Evolutionary conservation across 2,329 filamentous ascomycete genomes (phyloP).

Genomic region (Beauveria sp.): DNA sequence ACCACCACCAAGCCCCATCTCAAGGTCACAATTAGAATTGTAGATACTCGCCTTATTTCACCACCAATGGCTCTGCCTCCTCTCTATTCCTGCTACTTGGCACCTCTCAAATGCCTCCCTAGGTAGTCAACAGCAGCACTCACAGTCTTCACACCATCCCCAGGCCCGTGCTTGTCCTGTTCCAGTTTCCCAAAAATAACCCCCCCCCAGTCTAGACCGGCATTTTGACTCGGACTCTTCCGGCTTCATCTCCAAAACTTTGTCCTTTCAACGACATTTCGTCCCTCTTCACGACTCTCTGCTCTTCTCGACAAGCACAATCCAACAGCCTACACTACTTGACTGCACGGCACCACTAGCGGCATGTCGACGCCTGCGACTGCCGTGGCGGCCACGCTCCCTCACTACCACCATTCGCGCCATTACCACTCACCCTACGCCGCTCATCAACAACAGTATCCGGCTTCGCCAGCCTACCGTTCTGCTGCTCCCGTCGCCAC

Average conservation of each 20-base stretch:
- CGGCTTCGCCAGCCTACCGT: constrained; percentile 18
- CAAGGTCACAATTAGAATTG: too few species aligned
- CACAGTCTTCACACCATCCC: neutral
- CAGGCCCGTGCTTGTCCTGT: neutral
- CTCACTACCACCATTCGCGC: constrained; percentile 60
- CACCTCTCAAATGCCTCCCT: too few species aligned
- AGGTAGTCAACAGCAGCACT: too few species aligned
- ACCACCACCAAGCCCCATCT: too few species aligned
- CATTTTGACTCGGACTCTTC: neutral
- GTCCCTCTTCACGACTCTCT: neutral
- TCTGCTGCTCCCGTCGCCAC: constrained; percentile 11
- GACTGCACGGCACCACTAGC: neutral
- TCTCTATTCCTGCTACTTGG: too few species aligned
- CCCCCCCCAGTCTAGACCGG: neutral
- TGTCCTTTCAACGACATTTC: neutral
- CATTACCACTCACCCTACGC: constrained; percentile 50
- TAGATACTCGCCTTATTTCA: too few species aligned
- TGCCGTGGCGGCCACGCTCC: constrained; percentile 59
- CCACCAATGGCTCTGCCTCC: too few species aligned
- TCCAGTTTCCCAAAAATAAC: constrained; percentile 7
- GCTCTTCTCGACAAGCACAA: neutral
- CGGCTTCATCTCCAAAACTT: neutral
- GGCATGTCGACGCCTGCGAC: constrained; percentile 76
- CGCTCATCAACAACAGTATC: constrained; percentile 21
- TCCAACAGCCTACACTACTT: neutral